Percentiles rank a stretch among this genome's conserved stretches.
Evolutionary conservation across 2,329 filamentous ascomycete species (phyloP).

Genomic region (Diaporthe longicolla): DNA sequence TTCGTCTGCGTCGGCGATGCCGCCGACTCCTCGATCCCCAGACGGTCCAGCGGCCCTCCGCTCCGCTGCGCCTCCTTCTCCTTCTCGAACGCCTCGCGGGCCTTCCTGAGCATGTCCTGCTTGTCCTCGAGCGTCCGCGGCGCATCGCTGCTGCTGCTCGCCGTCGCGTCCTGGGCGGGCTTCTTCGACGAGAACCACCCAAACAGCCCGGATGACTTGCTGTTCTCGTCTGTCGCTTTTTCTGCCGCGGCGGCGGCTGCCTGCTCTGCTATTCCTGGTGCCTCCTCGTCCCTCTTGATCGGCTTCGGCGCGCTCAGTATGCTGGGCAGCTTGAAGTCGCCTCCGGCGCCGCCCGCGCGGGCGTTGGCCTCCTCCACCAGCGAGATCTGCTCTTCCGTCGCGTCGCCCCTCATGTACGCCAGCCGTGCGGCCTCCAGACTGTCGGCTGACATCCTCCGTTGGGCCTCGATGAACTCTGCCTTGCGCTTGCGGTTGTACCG

Average conservation of each 20-base stretch:
- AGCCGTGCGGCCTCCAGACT: slow-evolving; percentile 70
- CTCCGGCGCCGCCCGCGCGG: slow-evolving; percentile 57
- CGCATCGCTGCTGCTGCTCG: slow-evolving; percentile 50
- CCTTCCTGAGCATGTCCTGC: slow-evolving; percentile 54
- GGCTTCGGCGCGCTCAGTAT: slow-evolving; percentile 61
- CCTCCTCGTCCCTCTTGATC: slow-evolving; percentile 39
- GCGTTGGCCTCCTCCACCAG: slow-evolving; percentile 71
- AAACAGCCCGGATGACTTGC: slow-evolving; percentile 43
- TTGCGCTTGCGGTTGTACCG: slow-evolving; percentile 72
- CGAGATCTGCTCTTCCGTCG: slow-evolving; percentile 68
- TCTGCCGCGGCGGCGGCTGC: slow-evolving; percentile 44
- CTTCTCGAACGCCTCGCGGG: slow-evolving; percentile 60
- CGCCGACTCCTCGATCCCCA: slow-evolving; percentile 57
- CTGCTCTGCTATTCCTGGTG: slow-evolving; percentile 39
- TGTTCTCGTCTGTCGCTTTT: slow-evolving; percentile 46
- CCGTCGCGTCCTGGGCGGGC: slow-evolving; percentile 36
- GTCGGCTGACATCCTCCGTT: slow-evolving; percentile 67
- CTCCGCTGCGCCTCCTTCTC: slow-evolving; percentile 66
- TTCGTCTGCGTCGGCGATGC: slow-evolving; percentile 45
- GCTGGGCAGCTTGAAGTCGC: slow-evolving; percentile 61
- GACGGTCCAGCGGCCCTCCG: slow-evolving; percentile 65
- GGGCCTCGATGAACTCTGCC: slow-evolving; percentile 69
- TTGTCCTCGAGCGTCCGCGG: slow-evolving; percentile 52
- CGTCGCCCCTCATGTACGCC: slow-evolving; percentile 71
- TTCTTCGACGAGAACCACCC: slow-evolving; percentile 49